These are phyloP conservation scores for Coemansia sp. DNA, from an alignment of 192 early-diverging fungal genomes.

Conservation along the genomic window DNA sequence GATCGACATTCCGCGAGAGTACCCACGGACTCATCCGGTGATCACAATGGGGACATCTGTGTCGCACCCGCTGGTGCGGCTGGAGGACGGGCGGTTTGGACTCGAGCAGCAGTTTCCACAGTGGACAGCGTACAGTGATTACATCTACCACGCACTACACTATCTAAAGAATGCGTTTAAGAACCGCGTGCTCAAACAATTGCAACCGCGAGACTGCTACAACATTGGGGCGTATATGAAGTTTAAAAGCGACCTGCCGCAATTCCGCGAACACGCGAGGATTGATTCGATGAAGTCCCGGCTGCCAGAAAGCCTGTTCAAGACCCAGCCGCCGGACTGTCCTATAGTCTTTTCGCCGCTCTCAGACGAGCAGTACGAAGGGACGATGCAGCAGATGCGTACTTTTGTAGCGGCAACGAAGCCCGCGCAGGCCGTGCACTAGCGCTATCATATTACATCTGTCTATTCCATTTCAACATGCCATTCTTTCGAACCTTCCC, in stretches of 20 bases:
- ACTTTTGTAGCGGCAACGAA: slow-evolving; percentile 4
- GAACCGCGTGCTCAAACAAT: slow-evolving; percentile 65
- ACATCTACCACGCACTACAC: slow-evolving; percentile 81
- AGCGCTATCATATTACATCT: background rate
- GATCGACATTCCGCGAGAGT: slow-evolving; percentile 72
- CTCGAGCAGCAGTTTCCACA: slow-evolving; percentile 76
- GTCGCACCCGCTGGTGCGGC: slow-evolving; percentile 82
- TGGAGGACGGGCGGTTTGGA: slow-evolving; percentile 63
- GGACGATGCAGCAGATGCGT: slow-evolving; percentile 32
- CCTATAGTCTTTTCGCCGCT: slow-evolving; percentile 49
- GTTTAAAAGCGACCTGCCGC: slow-evolving; percentile 45
- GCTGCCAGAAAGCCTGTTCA: slow-evolving; percentile 34
- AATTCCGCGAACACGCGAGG: slow-evolving; percentile 45
- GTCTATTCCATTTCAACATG: background rate
- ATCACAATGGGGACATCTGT: slow-evolving; percentile 74
- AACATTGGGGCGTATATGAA: slow-evolving; percentile 46
- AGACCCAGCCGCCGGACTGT: slow-evolving; percentile 39
- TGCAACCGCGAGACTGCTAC: slow-evolving; percentile 47
- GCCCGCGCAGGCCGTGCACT: background rate
- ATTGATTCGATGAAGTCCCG: slow-evolving; percentile 40
- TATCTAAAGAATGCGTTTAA: slow-evolving; percentile 87
- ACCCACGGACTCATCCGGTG: slow-evolving; percentile 70
- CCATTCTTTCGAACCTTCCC: background rate
- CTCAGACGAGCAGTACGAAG: slow-evolving; percentile 39
- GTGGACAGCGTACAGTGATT: slow-evolving; percentile 81